Evolutionary conservation across 2,329 filamentous ascomycete species (phyloP).

Genomic region (Cyphellophora attinorum): DNA sequence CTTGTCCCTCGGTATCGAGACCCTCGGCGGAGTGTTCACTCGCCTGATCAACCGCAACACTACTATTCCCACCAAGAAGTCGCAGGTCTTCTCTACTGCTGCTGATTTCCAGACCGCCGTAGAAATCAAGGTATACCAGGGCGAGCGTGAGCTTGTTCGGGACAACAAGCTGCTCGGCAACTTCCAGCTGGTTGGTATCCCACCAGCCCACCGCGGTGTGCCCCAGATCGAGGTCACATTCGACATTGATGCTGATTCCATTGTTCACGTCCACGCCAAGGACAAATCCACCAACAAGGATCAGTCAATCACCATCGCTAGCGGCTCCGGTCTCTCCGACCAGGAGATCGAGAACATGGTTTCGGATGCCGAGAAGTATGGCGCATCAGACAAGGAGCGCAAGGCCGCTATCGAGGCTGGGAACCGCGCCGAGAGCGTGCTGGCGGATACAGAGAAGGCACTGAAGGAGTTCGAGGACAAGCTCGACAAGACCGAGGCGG

Average conservation of each 20-base stretch:
- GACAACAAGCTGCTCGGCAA: conserved; percentile 99
- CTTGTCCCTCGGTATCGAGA: conserved; percentile 96
- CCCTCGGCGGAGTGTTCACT: conserved; percentile 93
- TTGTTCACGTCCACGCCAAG: conserved; percentile 95
- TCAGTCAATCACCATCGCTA: conserved; percentile 98
- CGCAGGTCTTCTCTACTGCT: conserved; percentile 92
- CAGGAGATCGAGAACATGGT: conserved; percentile 96
- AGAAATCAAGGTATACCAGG: conserved; percentile 99
- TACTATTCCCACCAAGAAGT: conserved; percentile 99
- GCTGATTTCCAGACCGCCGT: conserved; percentile 98
- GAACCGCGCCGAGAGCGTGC: conserved; percentile 91
- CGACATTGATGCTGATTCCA: conserved; percentile 96
- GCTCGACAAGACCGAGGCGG: conserved; percentile 92
- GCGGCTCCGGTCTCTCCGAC: conserved; percentile 92
- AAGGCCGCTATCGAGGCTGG: conserved; percentile 90
- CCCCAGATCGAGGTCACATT: conserved; percentile 97
- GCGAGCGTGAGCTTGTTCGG: conserved; percentile 96
- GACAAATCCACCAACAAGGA: conserved; percentile 99
- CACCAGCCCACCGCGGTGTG: conserved; percentile 89
- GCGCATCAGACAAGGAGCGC: conserved; percentile 90
- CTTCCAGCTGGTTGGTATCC: conserved; percentile 98
- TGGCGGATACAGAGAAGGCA: conserved; percentile 97
- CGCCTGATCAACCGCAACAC: conserved; percentile 98
- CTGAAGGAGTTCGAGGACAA: conserved; percentile 93
- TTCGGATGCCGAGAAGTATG: conserved; percentile 93